Evolutionary conservation across 441 rosid genomes (phyloP), one percentile per base, ranked within the genome.

Genomic region (Melastoma candidum): DNA sequence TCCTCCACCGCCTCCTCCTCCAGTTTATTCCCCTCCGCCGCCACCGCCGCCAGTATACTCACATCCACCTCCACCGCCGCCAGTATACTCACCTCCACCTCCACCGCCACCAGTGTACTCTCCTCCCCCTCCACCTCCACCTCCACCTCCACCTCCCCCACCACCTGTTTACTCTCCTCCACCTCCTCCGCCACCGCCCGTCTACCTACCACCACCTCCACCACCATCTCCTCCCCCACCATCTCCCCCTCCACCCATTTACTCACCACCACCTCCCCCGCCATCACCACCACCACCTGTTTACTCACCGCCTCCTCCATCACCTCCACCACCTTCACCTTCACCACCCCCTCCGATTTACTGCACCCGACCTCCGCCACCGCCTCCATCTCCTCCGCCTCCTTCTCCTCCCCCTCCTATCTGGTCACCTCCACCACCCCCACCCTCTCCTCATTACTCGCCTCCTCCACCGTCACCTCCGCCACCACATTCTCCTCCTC

Each of bases 401-500:
- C 69, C 84, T 0, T 32, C 41, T 32, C 78, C 78, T 0, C 70
- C 80, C 1, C 58, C 79, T 0, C 65, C 65, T 27, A 25, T 36
- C 14, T 52, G 43, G 11, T 46, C 74, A 6, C 60, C 64, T 9
- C 70, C 81, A 0, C 63, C 73, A 0, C 67, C 71, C 3, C 58
- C 66, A 0, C 60, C 78, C 2, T 47, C 70, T 6, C 65, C 75
- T 7, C 73, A 70, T 2, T 61, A 17, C 22, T 17, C 22, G 22
- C 22, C 22, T 17, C 22, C 22, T 17, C 22, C 22, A 17, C 22
- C 22, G 22, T 17, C 22, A 17, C 22, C 22, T 17, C 22, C 22
- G 22, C 22, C 22, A 17, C 22, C 22, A 17, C 22, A 17, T 17
- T 17, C 22, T 17, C 22, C 22, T 17, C 76, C 74, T 0, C 62